A percentile compares a stretch with the other conserved stretches of the same genome.
phyloP scores from a whole-genome alignment of 495 filamentous ascomycete species.

The Aspergillus asperescens region DNA sequence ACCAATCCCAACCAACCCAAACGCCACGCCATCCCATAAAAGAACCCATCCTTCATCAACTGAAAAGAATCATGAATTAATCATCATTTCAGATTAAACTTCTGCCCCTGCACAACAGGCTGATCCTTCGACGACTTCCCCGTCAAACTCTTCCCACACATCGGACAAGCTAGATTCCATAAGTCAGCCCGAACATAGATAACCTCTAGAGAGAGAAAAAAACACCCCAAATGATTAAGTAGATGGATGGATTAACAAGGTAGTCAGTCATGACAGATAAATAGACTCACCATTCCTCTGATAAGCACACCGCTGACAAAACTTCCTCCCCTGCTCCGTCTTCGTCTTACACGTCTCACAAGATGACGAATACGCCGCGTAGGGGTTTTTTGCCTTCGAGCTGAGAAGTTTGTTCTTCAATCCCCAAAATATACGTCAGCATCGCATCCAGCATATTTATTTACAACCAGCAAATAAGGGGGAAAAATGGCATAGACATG shows the following conservation, averaged over 20 bases:
- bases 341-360: conserved; percentile 61
- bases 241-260: too few relatives aligned
- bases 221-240: too few relatives aligned
- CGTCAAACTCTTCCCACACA: conserved; percentile 58
- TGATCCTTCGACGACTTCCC: conserved; percentile 45
- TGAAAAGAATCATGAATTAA: too few relatives aligned
- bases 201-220: too few relatives aligned
- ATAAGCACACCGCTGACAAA: conserved; percentile 64
- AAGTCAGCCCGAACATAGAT: conserved; percentile 1
- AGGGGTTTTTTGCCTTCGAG: conserved; percentile 63
- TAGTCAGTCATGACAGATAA: too few relatives aligned
- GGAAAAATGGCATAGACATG: too few relatives aligned
- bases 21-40: conserved; percentile 22
- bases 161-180: conserved; percentile 49
- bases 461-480: background rate
- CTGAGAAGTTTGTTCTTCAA: conserved; percentile 62
- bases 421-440: background rate
- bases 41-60: background rate
- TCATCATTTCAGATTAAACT: conserved; percentile 58
- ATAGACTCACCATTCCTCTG: conserved; percentile 51
- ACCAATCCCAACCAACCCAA: background rate
- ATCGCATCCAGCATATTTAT: background rate
- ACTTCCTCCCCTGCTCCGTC: conserved; percentile 56
- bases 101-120: conserved; percentile 57
- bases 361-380: conserved; percentile 59